A percentile compares a stretch with the other conserved stretches of the same genome.
phyloP scores from a whole-genome alignment of 345 rosid species.

The Streptanthus diversifolius region DNA sequence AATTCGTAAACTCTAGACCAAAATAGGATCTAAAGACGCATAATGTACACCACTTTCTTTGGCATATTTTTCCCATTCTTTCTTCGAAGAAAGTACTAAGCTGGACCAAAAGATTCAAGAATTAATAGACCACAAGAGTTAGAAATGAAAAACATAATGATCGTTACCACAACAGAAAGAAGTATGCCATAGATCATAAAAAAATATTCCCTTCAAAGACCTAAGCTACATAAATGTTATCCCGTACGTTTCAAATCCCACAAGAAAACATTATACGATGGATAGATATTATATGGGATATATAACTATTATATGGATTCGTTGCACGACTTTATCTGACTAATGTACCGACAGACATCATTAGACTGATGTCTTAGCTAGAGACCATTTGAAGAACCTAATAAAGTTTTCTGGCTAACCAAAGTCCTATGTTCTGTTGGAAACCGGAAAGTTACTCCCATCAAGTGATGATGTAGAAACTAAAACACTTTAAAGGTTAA shows the following conservation, averaged over 20 bases:
- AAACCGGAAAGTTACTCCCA: not conserved
- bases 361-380: not conserved
- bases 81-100: not conserved
- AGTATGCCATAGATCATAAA: not conserved
- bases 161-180: not conserved
- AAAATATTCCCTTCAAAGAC: no score
- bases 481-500: not conserved
- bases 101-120: constrained; percentile 4
- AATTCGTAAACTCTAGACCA: not conserved
- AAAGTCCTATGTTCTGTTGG: not conserved
- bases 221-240: no score
- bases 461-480: not conserved
- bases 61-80: not conserved
- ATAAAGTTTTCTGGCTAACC: not conserved
- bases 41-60: not conserved
- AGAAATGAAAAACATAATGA: not conserved
- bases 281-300: no score
- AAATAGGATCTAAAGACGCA: not conserved
- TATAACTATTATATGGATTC: no score
- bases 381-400: not conserved
- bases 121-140: not conserved
- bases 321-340: no score
- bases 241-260: no score
- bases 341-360: not conserved
- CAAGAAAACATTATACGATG: no score